These are phyloP conservation scores for Botryosphaeria dothidea DNA, from an alignment of 2,329 filamentous ascomycete species.

Conservation along the genomic window DNA sequence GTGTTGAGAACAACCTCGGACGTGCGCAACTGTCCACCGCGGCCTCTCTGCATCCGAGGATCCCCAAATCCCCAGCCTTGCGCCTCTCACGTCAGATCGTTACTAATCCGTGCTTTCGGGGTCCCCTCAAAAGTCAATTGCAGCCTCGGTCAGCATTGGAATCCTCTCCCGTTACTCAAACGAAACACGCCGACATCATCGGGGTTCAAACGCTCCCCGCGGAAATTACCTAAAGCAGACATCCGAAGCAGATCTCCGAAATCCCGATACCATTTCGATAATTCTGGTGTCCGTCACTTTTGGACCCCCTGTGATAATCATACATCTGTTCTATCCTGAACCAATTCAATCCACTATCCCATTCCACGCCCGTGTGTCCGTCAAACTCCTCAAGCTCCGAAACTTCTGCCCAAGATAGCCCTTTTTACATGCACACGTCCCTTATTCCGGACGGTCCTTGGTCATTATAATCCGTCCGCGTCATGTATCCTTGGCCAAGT, in stretches of 20 bases:
- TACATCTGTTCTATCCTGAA: constrained; percentile 13
- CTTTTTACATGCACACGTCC: constrained; percentile 37
- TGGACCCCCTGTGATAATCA: constrained; percentile 2
- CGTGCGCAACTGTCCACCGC: constrained; percentile 3
- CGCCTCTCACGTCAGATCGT: neutral
- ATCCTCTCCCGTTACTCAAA: neutral
- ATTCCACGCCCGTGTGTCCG: neutral
- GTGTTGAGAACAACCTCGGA: constrained; percentile 17
- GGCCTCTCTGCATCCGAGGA: constrained; percentile 5
- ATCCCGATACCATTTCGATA: too few relatives aligned
- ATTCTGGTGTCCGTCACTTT: constrained; percentile 7
- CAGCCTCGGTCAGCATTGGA: too few relatives aligned
- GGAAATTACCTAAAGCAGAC: neutral
- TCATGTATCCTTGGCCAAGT: constrained; percentile 68
- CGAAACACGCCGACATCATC: neutral
- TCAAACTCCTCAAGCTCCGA: constrained; percentile 17
- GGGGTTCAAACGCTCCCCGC: neutral
- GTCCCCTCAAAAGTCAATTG: too few relatives aligned
- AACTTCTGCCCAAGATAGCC: neutral
- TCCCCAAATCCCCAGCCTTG: neutral
- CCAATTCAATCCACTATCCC: neutral
- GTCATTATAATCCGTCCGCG: constrained; percentile 67
- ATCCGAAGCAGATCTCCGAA: neutral
- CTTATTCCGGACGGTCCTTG: constrained; percentile 65
- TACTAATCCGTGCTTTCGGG: neutral